Evolutionary conservation across 306 rosid genomes (phyloP).

Genomic region (Vigna trinervia): DNA sequence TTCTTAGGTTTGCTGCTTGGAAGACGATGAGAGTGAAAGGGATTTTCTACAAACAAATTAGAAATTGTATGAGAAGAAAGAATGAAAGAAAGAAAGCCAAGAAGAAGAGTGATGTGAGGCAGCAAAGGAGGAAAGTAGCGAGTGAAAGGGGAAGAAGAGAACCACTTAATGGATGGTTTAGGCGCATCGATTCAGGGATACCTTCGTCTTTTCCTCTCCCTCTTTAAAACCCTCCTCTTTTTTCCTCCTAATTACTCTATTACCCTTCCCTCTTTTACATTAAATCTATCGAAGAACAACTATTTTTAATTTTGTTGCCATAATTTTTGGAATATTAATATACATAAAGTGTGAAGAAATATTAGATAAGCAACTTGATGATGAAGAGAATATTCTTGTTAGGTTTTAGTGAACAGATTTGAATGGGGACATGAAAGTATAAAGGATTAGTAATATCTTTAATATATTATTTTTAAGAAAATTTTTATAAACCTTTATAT

Average conservation of each 20-base stretch:
- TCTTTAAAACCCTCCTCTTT: background rate
- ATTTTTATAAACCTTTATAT: no score
- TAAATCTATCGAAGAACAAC: no score
- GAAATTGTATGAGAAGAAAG: background rate
- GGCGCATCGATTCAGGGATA: background rate
- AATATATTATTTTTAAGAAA: no score
- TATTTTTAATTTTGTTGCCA: no score
- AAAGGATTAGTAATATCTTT: no score
- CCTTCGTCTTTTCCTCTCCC: background rate
- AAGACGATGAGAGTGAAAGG: background rate
- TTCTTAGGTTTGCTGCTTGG: background rate
- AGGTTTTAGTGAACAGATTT: no score
- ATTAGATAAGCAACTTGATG: no score
- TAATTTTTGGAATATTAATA: no score
- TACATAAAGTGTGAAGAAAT: no score
- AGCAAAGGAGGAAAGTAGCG: background rate
- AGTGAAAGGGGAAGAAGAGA: background rate
- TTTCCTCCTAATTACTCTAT: background rate
- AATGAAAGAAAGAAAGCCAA: no score
- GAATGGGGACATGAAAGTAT: no score
- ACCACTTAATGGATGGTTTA: constrained; percentile 10
- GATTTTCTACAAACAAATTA: background rate
- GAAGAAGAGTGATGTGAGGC: background rate
- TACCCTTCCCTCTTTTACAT: background rate
- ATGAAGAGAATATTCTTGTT: no score